These are phyloP conservation scores for Hyaloscypha bicolor DNA, from an alignment of 495 filamentous ascomycete genomes.

Conservation along the genomic window DNA sequence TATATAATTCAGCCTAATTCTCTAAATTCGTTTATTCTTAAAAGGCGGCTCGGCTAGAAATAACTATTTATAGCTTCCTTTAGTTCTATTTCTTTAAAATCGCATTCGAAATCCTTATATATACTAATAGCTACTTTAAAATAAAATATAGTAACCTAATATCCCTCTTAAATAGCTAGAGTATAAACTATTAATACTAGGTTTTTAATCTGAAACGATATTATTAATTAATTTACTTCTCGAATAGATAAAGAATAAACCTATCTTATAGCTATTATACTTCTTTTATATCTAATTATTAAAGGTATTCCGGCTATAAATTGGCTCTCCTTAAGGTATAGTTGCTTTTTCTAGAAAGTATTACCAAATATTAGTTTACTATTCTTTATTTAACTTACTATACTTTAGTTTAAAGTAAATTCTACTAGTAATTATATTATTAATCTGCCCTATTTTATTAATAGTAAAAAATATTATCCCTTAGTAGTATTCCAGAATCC, in stretches of 20 bases:
- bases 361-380: slow-evolving; percentile 11
- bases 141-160: too few relatives aligned
- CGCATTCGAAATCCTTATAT: too few relatives aligned
- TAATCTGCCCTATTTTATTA: slow-evolving; percentile 17
- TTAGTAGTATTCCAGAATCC: slow-evolving; percentile 19
- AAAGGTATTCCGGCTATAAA: background rate
- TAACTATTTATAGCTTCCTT: too few relatives aligned
- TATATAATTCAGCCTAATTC: too few relatives aligned
- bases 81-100: too few relatives aligned
- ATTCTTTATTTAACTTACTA: slow-evolving; percentile 4
- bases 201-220: slow-evolving; percentile 19
- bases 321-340: slow-evolving; percentile 23
- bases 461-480: slow-evolving; percentile 25
- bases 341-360: slow-evolving; percentile 11
- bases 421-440: slow-evolving; percentile 12
- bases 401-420: slow-evolving; percentile 23
- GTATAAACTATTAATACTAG: background rate
- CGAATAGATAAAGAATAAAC: slow-evolving; percentile 1
- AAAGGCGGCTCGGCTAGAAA: too few relatives aligned
- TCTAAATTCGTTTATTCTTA: too few relatives aligned
- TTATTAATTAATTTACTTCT: slow-evolving; percentile 17
- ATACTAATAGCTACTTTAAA: too few relatives aligned
- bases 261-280: slow-evolving; percentile 10
- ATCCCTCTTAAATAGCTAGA: too few relatives aligned
- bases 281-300: background rate